These are phyloP conservation scores for Vigna hirtella DNA, from an alignment of 306 rosid genomes.

Conservation along the genomic window DNA sequence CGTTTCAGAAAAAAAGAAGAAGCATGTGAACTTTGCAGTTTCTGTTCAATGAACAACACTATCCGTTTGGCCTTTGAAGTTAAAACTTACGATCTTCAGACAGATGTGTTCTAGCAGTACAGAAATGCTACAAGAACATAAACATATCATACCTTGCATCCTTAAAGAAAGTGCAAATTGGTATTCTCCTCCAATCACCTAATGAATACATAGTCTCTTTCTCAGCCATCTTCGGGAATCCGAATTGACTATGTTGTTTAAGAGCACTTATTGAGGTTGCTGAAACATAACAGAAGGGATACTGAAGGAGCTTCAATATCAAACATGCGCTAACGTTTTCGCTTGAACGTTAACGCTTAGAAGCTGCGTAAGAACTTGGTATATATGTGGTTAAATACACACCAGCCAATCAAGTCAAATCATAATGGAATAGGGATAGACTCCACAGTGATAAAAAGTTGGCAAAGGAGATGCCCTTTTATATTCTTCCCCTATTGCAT, in stretches of 20 bases:
- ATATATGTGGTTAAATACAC: constrained; percentile 21
- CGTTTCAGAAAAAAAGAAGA: neutral
- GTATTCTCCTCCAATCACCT: constrained; percentile 58
- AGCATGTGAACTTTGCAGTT: neutral
- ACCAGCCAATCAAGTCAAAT: constrained; percentile 38
- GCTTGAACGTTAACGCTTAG: constrained; percentile 1
- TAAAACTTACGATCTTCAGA: neutral
- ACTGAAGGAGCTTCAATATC: constrained; percentile 33
- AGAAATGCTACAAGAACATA: constrained; percentile 22
- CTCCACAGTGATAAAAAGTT: constrained; percentile 28
- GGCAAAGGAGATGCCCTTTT: constrained; percentile 31
- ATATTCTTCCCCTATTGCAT: constrained; percentile 13
- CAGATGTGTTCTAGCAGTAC: neutral
- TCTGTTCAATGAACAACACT: constrained; percentile 6
- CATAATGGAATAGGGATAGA: constrained; percentile 41
- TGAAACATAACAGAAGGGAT: constrained; percentile 29
- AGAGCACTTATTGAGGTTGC: constrained; percentile 1
- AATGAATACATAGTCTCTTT: constrained; percentile 51
- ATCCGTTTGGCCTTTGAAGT: neutral
- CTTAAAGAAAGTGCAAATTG: constrained; percentile 67
- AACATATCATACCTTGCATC: constrained; percentile 61
- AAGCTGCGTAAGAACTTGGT: constrained; percentile 23
- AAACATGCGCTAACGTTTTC: constrained; percentile 17
- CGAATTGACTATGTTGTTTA: constrained; percentile 35
- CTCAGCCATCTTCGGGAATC: constrained; percentile 57